phyloP scores from a whole-genome alignment of 2,329 filamentous ascomycete genomes.

The Magnaporthiopsis rhizophila region DNA sequence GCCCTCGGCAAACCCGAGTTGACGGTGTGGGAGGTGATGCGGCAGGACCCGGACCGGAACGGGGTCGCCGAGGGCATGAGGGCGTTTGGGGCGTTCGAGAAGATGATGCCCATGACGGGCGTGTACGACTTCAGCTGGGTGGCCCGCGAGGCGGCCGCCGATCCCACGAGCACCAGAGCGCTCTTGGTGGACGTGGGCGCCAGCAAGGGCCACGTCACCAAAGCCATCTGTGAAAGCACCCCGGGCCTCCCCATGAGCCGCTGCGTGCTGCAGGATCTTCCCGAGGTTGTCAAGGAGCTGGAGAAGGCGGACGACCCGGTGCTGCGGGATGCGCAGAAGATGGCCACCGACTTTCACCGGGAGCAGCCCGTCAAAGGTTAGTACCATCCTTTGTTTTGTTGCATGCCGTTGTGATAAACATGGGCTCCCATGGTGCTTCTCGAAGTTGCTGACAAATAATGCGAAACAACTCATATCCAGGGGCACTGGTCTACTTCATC shows the following conservation, averaged over 20 bases:
- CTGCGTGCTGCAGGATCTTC: slow-evolving; percentile 24
- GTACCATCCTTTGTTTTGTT: not conserved
- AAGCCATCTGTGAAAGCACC: slow-evolving; percentile 18
- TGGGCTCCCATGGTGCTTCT: too few species aligned
- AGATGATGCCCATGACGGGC: slow-evolving; percentile 17
- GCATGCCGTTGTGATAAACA: not conserved
- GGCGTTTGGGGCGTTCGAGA: slow-evolving; percentile 20
- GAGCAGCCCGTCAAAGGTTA: slow-evolving; percentile 24
- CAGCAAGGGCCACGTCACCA: slow-evolving; percentile 22
- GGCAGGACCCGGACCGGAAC: slow-evolving; percentile 14
- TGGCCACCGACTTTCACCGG: slow-evolving; percentile 23
- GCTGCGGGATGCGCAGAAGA: slow-evolving; percentile 14
- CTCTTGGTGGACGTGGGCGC: slow-evolving; percentile 27
- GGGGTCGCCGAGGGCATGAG: slow-evolving; percentile 19
- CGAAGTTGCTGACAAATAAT: slow-evolving; percentile 1
- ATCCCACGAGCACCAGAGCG: slow-evolving; percentile 9
- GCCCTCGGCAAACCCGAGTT: slow-evolving; percentile 19
- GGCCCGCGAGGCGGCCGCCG: slow-evolving; percentile 5
- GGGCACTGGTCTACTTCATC: slow-evolving; percentile 28
- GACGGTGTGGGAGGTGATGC: slow-evolving; percentile 24
- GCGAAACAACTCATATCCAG: slow-evolving; percentile 13
- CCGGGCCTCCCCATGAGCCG: slow-evolving; percentile 18
- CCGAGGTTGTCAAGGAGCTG: slow-evolving; percentile 17
- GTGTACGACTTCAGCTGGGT: slow-evolving; percentile 25
- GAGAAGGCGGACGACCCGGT: slow-evolving; percentile 11